Percentiles rank a stretch among this genome's conserved stretches.
Evolutionary conservation across 305 asterid species (phyloP).

Genomic region (Petunia hybrid): DNA sequence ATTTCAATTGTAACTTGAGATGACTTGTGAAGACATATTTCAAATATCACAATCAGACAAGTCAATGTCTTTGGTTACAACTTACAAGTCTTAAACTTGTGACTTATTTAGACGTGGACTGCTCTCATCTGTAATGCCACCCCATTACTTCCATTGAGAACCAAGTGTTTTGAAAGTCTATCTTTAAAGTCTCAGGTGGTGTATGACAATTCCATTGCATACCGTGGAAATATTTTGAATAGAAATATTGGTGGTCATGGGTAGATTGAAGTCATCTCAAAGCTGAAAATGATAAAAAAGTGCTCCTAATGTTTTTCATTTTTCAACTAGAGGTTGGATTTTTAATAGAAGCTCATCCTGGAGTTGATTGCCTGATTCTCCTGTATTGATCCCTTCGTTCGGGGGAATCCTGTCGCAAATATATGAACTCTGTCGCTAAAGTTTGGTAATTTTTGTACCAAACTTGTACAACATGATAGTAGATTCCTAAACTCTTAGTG

Average conservation of each 20-base stretch:
- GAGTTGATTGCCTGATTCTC: neutral
- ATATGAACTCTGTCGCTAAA: neutral
- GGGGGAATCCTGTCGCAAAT: neutral
- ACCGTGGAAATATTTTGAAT: neutral
- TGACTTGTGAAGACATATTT: neutral
- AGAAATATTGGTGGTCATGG: neutral
- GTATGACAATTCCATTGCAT: too few relatives aligned
- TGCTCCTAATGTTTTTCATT: neutral
- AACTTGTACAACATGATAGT: neutral
- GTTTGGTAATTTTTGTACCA: neutral
- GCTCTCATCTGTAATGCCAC: neutral
- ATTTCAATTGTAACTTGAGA: neutral
- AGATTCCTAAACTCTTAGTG: too few relatives aligned
- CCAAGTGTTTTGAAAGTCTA: slow-evolving; percentile 19
- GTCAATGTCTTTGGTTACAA: slow-evolving; percentile 6
- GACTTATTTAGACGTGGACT: neutral
- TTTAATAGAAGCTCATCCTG: neutral
- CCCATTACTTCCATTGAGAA: neutral
- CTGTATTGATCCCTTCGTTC: neutral
- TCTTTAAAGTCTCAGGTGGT: slow-evolving; percentile 17
- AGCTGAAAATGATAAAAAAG: neutral
- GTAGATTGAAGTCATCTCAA: neutral
- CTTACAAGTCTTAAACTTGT: neutral
- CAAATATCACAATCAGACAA: slow-evolving; percentile 21
- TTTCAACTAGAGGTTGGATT: neutral